These are phyloP conservation scores for Penicillium fimorum DNA, from an alignment of 495 filamentous ascomycete genomes.

Conservation along the genomic window DNA sequence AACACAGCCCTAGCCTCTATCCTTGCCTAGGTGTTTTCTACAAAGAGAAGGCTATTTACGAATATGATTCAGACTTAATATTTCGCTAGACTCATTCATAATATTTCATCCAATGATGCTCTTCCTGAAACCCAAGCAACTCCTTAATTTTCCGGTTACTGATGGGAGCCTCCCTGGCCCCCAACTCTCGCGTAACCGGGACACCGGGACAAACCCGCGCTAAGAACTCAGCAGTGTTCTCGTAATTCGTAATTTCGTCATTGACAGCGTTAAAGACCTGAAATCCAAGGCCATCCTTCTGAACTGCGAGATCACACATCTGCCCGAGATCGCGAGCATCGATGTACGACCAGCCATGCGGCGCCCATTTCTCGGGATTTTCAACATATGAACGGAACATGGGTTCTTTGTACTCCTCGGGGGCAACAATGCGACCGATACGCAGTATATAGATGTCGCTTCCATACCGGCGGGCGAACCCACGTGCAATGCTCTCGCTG, in stretches of 20 bases:
- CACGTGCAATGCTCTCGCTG: slow-evolving; percentile 53
- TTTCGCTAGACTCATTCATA: slow-evolving; percentile 16
- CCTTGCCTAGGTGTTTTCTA: not conserved
- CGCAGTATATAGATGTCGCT: slow-evolving; percentile 59
- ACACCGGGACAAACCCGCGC: slow-evolving; percentile 44
- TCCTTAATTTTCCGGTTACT: slow-evolving; percentile 58
- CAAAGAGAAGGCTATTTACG: not conserved
- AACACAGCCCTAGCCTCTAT: not conserved
- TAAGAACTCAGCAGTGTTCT: slow-evolving; percentile 47
- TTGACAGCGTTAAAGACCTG: slow-evolving; percentile 62
- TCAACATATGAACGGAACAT: slow-evolving; percentile 49
- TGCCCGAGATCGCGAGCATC: slow-evolving; percentile 58
- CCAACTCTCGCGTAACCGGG: slow-evolving; percentile 52
- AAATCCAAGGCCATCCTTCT: slow-evolving; percentile 47
- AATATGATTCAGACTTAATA: not conserved
- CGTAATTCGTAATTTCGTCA: slow-evolving; percentile 49
- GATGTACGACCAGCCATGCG: slow-evolving; percentile 60
- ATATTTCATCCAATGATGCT: slow-evolving; percentile 52
- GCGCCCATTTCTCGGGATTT: slow-evolving; percentile 47
- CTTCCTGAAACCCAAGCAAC: slow-evolving; percentile 55
- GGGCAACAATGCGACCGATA: slow-evolving; percentile 58
- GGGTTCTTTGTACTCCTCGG: slow-evolving; percentile 54
- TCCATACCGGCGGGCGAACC: slow-evolving; percentile 53
- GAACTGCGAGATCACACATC: slow-evolving; percentile 23
- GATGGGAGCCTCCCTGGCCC: slow-evolving; percentile 54